Base-by-base conservation (phyloP, 352 stramenopile genomes). In the Globisporangium cederbergense region DNA sequence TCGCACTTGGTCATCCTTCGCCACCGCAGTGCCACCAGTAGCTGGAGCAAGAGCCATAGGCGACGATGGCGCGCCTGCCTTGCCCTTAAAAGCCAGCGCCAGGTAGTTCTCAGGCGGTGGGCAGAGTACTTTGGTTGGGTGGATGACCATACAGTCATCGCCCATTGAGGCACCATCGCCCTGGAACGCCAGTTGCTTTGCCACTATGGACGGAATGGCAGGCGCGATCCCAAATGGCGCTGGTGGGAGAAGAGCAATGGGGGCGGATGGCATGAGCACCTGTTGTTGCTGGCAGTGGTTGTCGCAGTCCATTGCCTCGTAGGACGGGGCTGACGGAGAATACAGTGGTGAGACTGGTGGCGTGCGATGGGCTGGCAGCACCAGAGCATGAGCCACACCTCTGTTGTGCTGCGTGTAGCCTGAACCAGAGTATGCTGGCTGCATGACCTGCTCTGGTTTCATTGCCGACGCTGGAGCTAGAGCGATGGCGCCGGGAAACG, bases 1-100 rank as follows among this genome's bases (percentile, higher is more conserved):
- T 1, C 70, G 70, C 62, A 74, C 72, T 34, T 68, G 62, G 30
- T 62, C 65, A 13, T 20, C 51, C 65, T 79, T 78, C n/a, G 14
- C 42, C 2, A 34, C 32, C 13, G 43, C 22, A 9, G 28, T 40
- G 50, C 56, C 8, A 0, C 30, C 20, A 6, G n/a, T 7, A n/a
- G 13, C 38, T 18, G 38, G 43, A 22, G 18, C 42, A 4, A 20
- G 42, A 47, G 42, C 43, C 43, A 22, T 20, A 28, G 38, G 32
- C 43, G 57, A 64, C 1, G 32, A 32, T 36, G 57, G 62, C 1
- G 32, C 38, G 11, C 50, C 22, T 10, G 58, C 64, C 18, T 53
- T 79, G 1, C 66, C 58, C 51, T 74, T 84, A 60, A 88, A 88
- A 8, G 78, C 78, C 18, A 88, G 65, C 22, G 77, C 75, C 14